Evolutionary conservation across 371 early-diverging fungal species (phyloP).

Genomic region (Chytridiales sp.): DNA sequence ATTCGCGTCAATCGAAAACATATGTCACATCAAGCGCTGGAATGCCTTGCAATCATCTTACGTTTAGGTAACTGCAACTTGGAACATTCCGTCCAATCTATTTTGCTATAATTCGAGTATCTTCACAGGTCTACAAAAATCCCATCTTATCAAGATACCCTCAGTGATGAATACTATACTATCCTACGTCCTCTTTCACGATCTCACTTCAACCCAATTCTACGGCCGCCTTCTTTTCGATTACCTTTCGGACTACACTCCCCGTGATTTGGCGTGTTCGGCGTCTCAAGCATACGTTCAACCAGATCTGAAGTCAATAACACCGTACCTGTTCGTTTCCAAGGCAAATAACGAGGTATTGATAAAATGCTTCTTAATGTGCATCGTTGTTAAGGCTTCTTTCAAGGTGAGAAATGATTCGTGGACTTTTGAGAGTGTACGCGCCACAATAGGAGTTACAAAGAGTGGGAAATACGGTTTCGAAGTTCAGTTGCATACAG

Average conservation of each 20-base stretch:
- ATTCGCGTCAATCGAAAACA: slow-evolving; percentile 14
- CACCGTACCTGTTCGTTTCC: slow-evolving; percentile 23
- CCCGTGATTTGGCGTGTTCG: neutral
- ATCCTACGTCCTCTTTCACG: slow-evolving; percentile 7
- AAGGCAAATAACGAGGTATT: slow-evolving; percentile 15
- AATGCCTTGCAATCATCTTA: slow-evolving; percentile 8
- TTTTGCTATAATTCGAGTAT: neutral
- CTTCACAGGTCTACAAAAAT: slow-evolving; percentile 1
- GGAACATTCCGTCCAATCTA: neutral
- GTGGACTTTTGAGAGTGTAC: slow-evolving; percentile 76
- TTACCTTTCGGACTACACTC: slow-evolving; percentile 13
- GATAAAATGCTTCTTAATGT: slow-evolving; percentile 6
- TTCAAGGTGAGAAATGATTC: slow-evolving; percentile 44
- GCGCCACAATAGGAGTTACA: slow-evolving; percentile 41
- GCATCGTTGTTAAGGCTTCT: neutral
- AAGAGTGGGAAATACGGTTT: slow-evolving; percentile 51
- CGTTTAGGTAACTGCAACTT: slow-evolving; percentile 9
- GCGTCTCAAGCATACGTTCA: neutral
- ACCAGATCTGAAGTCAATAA: slow-evolving; percentile 10
- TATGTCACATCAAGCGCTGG: slow-evolving; percentile 8
- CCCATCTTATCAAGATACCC: neutral
- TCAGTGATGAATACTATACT: slow-evolving; percentile 3
- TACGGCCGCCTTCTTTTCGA: slow-evolving; percentile 20
- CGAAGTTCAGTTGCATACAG: slow-evolving; percentile 59
- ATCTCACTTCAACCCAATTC: slow-evolving; percentile 6